Percentiles rank a stretch among this genome's conserved stretches.
phyloP scores from a whole-genome alignment of 108 stramenopile genomes.

The Discostella pseudostelligera region DNA sequence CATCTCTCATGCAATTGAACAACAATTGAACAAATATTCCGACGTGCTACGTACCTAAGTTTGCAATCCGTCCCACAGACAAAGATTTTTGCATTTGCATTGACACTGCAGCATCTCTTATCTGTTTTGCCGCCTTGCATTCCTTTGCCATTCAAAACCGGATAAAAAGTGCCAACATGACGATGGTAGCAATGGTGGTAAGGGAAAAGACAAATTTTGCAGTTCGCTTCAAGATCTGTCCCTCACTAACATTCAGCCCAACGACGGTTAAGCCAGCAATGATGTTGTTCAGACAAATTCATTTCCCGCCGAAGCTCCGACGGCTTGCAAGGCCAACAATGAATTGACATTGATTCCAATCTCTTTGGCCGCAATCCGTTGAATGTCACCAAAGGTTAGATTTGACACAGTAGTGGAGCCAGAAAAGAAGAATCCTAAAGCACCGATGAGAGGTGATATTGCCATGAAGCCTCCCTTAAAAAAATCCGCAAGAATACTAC shows the following conservation, averaged over 20 bases:
- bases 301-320: slow-evolving; percentile 69
- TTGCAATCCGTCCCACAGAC: too few relatives aligned
- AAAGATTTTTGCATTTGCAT: too few relatives aligned
- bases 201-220: slow-evolving; percentile 51
- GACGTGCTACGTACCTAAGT: too few relatives aligned
- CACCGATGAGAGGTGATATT: slow-evolving; percentile 54
- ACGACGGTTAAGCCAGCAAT: slow-evolving; percentile 61
- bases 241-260: slow-evolving; percentile 57
- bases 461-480: slow-evolving; percentile 60
- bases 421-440: slow-evolving; percentile 62
- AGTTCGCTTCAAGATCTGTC: slow-evolving; percentile 51
- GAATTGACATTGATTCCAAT: slow-evolving; percentile 50
- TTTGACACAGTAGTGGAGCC: slow-evolving; percentile 72
- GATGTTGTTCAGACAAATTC: slow-evolving; percentile 71
- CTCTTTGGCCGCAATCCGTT: slow-evolving; percentile 55
- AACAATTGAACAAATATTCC: too few relatives aligned
- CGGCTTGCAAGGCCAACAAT: slow-evolving; percentile 64
- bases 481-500: slow-evolving; percentile 50
- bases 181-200: slow-evolving; percentile 46
- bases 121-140: too few relatives aligned
- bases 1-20: too few relatives aligned
- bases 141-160: slow-evolving; percentile 18
- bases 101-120: too few relatives aligned
- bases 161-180: slow-evolving; percentile 58
- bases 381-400: slow-evolving; percentile 63